Percentiles rank a stretch among this genome's conserved stretches.
Conservation (phyloP, 2,329 filamentous ascomycete genomes). For the Colletotrichum eleusines region DNA sequence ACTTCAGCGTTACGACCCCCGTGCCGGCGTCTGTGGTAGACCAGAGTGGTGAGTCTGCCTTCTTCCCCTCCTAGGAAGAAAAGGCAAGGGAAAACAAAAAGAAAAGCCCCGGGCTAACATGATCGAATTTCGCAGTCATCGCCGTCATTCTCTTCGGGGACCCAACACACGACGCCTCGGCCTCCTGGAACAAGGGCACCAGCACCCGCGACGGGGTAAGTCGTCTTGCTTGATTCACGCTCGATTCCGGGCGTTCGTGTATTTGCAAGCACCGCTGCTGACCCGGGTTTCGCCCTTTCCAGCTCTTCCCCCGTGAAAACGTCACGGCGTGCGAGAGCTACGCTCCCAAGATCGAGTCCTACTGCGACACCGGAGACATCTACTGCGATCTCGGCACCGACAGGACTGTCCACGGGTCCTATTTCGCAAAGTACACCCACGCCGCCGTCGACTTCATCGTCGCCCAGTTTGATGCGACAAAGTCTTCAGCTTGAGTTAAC, state of each 20-base stretch:
- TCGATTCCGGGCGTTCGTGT: neutral
- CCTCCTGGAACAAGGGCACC: constrained; percentile 53
- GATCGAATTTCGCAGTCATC: constrained; percentile 50
- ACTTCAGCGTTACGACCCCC: constrained; percentile 44
- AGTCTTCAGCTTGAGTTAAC: constrained; percentile 1
- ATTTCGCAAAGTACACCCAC: constrained; percentile 52
- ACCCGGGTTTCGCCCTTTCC: neutral
- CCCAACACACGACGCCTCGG: constrained; percentile 53
- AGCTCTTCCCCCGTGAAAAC: constrained; percentile 55
- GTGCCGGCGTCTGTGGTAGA: constrained; percentile 48
- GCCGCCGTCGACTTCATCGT: constrained; percentile 53
- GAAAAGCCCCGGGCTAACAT: constrained; percentile 29
- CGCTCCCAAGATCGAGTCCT: constrained; percentile 53
- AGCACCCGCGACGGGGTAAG: constrained; percentile 54
- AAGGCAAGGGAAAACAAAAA: neutral
- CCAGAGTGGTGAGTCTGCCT: constrained; percentile 49
- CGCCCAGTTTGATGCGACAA: constrained; percentile 47
- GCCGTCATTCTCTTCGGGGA: constrained; percentile 57
- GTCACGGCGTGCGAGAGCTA: constrained; percentile 52
- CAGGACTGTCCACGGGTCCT: constrained; percentile 50
- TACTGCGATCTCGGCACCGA: constrained; percentile 54
- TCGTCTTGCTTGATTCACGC: constrained; percentile 9
- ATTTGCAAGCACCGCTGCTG: neutral
- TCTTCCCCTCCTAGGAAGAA: too few species aligned
- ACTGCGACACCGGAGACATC: constrained; percentile 57